Evolutionary conservation across 2,329 filamentous ascomycete genomes (phyloP), one percentile per base, ranked within the genome.

Genomic region (Cytospora piceae): DNA sequence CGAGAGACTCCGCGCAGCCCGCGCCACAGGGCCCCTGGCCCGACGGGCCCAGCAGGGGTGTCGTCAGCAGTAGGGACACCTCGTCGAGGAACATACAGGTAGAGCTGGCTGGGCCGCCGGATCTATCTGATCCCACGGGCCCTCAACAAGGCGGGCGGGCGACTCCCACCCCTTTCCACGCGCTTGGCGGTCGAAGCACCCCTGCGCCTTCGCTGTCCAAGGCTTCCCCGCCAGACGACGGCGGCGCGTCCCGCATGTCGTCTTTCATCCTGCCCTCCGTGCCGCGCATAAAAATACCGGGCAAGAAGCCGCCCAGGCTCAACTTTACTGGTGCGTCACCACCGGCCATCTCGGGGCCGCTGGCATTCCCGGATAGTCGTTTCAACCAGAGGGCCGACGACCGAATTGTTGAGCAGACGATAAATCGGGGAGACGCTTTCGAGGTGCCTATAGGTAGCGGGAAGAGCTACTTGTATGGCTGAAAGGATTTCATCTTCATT

Each of bases 241-340:
- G 46, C n/a, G n/a, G 46, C 68, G 6, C 37, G 56, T 39, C 34
- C 32, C 49, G 55, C 22, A 62, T 58, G 5, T 73, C 72, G 2
- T 74, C 74, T 0, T 70, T 83, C 9, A 58, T 70, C 0, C 71
- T 80, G 1, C 78, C 80, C 0, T 78, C 79, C 0, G 67, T 81
- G 0, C 74, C 74, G 2, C 78, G 77, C 29, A 71, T 81, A 0
- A 72, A 75, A 0, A 71, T 79, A 14, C 78, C 81, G 0, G 82
- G 78, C 70, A 78, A 78, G 69, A 79, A 81, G 69, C 66, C 71
- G 0, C 80, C 79, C 0, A 69, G 70, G 17, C 74, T 81, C 20
- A 71, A 68, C 4, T 65, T 78, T 1, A 54, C 74, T 15, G 70
- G 58, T 14, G 72, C 76, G 1, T 75, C 74, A 1, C 75, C 75